Conservation (phyloP, 192 early-diverging fungal genomes). For the Spizellomyces sp. region DNA sequence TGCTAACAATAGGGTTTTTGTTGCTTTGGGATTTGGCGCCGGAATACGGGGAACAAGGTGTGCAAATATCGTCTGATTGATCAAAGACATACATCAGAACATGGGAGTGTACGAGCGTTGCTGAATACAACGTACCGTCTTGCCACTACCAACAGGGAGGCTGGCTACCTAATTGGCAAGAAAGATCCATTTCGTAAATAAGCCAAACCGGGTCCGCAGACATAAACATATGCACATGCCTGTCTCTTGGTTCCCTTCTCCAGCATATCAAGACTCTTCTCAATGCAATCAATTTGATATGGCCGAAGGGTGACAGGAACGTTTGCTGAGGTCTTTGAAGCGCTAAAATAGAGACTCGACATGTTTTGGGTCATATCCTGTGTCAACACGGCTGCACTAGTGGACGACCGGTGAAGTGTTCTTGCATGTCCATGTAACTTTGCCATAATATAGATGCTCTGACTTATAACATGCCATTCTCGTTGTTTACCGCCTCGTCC, state of each 20-base stretch:
- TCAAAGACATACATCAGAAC: not conserved
- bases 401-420: too few relatives aligned
- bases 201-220: conserved; percentile 57
- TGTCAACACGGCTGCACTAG: too few relatives aligned
- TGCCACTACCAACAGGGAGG: conserved; percentile 78
- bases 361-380: too few relatives aligned
- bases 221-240: conserved; percentile 59
- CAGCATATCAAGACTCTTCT: conserved; percentile 56
- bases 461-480: not conserved
- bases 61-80: conserved; percentile 70
- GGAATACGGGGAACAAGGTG: conserved; percentile 76
- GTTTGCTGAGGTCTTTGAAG: not conserved
- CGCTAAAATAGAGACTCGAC: not conserved
- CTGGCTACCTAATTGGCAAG: conserved; percentile 64
- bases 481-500: not conserved
- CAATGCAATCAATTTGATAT: conserved; percentile 89
- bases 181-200: not conserved
- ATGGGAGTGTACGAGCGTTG: not conserved
- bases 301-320: conserved; percentile 53
- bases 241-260: conserved; percentile 67
- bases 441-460: too few relatives aligned
- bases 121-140: conserved; percentile 65
- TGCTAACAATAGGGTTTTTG: conserved; percentile 81
- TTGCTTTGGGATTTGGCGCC: conserved; percentile 58
- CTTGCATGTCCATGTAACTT: too few relatives aligned